Base-by-base conservation (phyloP, 176 grass and related monocot genomes). In the Zea luxurians region DNA sequence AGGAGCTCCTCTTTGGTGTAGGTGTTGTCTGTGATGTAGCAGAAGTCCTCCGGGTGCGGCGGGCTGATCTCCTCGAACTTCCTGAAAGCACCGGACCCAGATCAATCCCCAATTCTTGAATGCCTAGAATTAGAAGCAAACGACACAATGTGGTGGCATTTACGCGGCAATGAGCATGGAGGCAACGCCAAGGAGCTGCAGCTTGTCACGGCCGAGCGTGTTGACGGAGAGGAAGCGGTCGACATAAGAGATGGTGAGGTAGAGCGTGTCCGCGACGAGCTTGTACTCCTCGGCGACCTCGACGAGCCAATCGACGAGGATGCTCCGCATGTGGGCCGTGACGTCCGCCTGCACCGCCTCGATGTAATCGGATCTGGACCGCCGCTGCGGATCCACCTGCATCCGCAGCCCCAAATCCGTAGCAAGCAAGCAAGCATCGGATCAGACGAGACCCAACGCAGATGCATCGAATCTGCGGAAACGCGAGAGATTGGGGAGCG, bases 281-380 rank as follows among this genome's bases (percentile, higher is more conserved):
- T 95, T 99, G 64, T 99, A 99, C 79, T 99, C 96, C 80, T 99
- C 88, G 8, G 90, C 86, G 17, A 99, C 96, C 84, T 99, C 96
- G 53, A 99, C 92, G n/a, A 99, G 84, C 96, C 96, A 99, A 84
- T 99, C 92, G 42, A 99, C 47, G 52, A 99, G 86, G 50, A 99
- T 86, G 10, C 87, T 82, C 13, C 96, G 87, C 96, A 99, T 99
- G 66, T 81, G 85, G 8, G 90, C 78, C 10, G 92, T 93, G 1
- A 94, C 79, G 79, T 96, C 96, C 38, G 38, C 49, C 79, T 95
- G 96, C 67, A 95, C 77, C 40, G 78, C 66, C 83, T 88, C 96
- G 48, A 99, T 87, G 64, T 99, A 95, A 59, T 89, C 85, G 10
- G 82, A 67, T 37, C 83, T 41, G 10, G 96, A 75, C 72, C 81